Evolutionary conservation across 257 asterid species (phyloP).

Genomic region (Forsythia viridissima): DNA sequence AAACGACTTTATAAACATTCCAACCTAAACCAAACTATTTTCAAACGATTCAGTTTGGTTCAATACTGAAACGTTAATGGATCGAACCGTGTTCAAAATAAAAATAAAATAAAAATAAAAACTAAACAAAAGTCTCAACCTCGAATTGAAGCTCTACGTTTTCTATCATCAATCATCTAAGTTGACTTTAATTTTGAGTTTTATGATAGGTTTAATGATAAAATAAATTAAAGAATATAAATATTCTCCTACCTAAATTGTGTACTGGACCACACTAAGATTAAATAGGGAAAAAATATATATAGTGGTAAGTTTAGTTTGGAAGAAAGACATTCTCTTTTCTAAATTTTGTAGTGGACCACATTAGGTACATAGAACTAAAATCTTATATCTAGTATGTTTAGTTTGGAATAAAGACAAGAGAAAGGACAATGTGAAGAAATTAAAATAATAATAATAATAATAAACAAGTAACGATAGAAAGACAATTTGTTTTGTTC

Average conservation of each 20-base stretch:
- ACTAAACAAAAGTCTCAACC: too few relatives aligned
- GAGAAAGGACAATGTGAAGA: neutral
- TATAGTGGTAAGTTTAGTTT: neutral
- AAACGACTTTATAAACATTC: too few relatives aligned
- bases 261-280: neutral
- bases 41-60: too few relatives aligned
- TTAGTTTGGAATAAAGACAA: neutral
- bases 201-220: neutral
- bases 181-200: neutral
- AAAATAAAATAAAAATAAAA: too few relatives aligned
- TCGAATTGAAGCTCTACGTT: neutral
- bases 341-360: neutral
- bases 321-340: neutral
- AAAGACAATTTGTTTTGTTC: neutral
- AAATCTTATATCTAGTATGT: neutral
- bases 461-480: too few relatives aligned
- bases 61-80: too few relatives aligned
- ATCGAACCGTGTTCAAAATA: too few relatives aligned
- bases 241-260: neutral
- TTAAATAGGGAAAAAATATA: too few relatives aligned
- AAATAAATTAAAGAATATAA: too few relatives aligned
- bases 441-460: too few relatives aligned
- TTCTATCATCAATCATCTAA: too few relatives aligned
- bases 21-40: too few relatives aligned
- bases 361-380: neutral